These are phyloP conservation scores for Coleophoma crateriformis DNA, from an alignment of 2,329 filamentous ascomycete species.

Conservation along the genomic window DNA sequence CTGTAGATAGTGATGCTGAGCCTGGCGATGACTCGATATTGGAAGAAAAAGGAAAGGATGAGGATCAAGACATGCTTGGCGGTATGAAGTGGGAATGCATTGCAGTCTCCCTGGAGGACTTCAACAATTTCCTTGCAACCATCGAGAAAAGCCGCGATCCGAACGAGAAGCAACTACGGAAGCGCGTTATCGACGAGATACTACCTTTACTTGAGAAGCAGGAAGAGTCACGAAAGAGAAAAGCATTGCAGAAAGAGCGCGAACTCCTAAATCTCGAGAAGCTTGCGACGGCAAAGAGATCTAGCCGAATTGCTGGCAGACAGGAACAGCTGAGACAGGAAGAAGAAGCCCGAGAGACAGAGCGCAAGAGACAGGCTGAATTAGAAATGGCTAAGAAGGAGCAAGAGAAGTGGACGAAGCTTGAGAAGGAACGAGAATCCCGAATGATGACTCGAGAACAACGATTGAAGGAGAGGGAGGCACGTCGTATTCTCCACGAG, in stretches of 20 bases:
- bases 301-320: conserved; percentile 80
- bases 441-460: conserved; percentile 81
- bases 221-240: conserved; percentile 66
- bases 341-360: conserved; percentile 64
- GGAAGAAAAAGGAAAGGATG: conserved; percentile 32
- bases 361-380: conserved; percentile 59
- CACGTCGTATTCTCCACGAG: conserved; percentile 76
- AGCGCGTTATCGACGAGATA: conserved; percentile 70
- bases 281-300: conserved; percentile 89
- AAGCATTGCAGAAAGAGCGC: conserved; percentile 63
- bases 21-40: conserved; percentile 31
- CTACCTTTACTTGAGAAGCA: conserved; percentile 80
- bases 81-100: conserved; percentile 88
- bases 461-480: conserved; percentile 79
- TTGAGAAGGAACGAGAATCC: conserved; percentile 70
- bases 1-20: conserved; percentile 31
- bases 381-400: conserved; percentile 61
- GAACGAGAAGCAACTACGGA: conserved; percentile 76
- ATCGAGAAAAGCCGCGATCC: conserved; percentile 73
- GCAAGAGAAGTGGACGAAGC: conserved; percentile 50
- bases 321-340: conserved; percentile 72
- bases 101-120: conserved; percentile 75
- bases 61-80: conserved; percentile 59
- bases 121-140: conserved; percentile 62
- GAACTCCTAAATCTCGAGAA: conserved; percentile 79